phyloP scores from a whole-genome alignment of 108 stramenopile genomes.

The Fragilariopsis cylindrus region DNA sequence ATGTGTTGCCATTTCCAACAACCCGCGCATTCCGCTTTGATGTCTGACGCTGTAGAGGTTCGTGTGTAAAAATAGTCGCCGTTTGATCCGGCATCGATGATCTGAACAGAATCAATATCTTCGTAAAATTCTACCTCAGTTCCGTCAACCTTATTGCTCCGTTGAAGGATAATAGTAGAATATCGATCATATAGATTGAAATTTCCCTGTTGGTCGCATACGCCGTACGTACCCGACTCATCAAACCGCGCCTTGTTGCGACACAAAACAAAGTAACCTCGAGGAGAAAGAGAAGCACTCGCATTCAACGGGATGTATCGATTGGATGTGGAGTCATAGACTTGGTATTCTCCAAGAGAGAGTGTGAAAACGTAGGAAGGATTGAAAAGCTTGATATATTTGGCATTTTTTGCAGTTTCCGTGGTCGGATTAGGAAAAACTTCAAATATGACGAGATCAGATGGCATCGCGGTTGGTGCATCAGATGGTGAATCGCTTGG shows the following conservation, averaged over 20 bases:
- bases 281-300: background rate
- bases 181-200: background rate
- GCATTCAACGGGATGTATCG: background rate
- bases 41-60: background rate
- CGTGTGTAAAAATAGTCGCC: background rate
- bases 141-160: background rate
- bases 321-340: constrained; percentile 8
- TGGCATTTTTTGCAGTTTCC: background rate
- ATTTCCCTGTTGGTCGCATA: constrained; percentile 9
- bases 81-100: background rate
- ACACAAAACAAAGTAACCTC: constrained; percentile 6
- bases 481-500: no score
- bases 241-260: constrained; percentile 6
- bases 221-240: background rate
- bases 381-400: constrained; percentile 11
- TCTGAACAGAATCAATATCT: constrained; percentile 9
- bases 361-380: background rate
- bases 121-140: background rate
- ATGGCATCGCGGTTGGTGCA: background rate
- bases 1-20: background rate
- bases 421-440: background rate
- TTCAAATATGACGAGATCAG: constrained; percentile 9
- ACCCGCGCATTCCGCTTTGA: background rate
- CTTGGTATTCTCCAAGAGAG: constrained; percentile 2
- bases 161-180: constrained; percentile 4